Base-by-base conservation (phyloP, 1,139 yeast species). In the Yamadazyma oceani region DNA sequence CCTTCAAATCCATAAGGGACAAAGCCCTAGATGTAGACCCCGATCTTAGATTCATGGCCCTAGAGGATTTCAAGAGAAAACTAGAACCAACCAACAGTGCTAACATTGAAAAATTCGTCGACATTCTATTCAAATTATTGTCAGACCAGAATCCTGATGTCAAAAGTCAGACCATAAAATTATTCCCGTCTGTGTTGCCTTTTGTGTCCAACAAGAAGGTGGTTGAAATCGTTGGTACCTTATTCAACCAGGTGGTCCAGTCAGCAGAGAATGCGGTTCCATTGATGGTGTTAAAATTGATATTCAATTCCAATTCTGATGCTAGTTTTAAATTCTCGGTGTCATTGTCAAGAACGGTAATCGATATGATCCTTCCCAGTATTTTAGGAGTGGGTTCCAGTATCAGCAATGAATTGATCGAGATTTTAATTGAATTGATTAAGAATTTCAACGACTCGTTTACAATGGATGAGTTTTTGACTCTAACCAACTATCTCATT, bases 21-120 rank as follows among this genome's bases (percentile, higher is more conserved):
- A 71, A 70, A 50, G 78, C 82, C 15, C 65, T 67, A 36, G 85
- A 80, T 49, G 82, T 83, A 17, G 96, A 88, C 52, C 85, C 94
- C 3, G 96, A 88, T 55, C 68, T 85, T 49, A 71, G 96, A 54
- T 87, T 82, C 60, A 88, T 88, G 96, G 95, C 92, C 2, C 66
- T 87, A 44, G 85, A 79, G 49, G 96, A 88, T 54, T 71, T 87
- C 50, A 78, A 76, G 50, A 76, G 74, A 44, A 51, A 66, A 65
- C 43, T 70, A 63, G 40, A 44, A 47, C 49, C 59, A 35, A 48
- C 57, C 45, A 44, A 57, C 26, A 49, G 54, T 21, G 43, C 51
- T 21, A 48, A 51, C 31, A 54, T 69, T 19, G 69, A 67, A 36
- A 57, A 56, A 12, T 74, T 83, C 46, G 62, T 75, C 13, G 69